These are phyloP conservation scores for Bremia lactucae DNA, from an alignment of 352 stramenopile genomes.

Conservation along the genomic window DNA sequence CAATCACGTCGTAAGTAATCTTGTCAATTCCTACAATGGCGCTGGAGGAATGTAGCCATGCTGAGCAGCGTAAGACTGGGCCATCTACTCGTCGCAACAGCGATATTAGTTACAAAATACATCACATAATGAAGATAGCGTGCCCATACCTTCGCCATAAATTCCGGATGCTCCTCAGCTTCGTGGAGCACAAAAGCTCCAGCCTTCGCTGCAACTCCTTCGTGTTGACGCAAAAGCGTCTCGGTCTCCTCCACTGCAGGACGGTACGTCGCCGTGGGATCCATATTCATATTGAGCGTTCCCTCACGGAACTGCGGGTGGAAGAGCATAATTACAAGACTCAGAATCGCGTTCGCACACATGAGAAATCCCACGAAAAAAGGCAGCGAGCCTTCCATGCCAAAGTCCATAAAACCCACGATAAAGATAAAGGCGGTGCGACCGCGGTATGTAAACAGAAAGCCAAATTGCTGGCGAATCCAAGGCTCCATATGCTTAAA, in stretches of 20 bases:
- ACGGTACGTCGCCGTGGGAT: constrained; percentile 64
- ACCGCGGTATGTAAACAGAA: constrained; percentile 82
- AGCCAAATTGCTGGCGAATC: constrained; percentile 80
- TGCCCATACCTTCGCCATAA: constrained; percentile 43
- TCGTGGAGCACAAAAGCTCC: constrained; percentile 57
- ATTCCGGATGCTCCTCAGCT: constrained; percentile 63
- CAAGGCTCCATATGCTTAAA: constrained; percentile 81
- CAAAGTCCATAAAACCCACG: constrained; percentile 84
- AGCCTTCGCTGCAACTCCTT: constrained; percentile 44
- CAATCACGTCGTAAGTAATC: not conserved
- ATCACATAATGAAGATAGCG: not conserved
- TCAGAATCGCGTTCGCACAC: constrained; percentile 66
- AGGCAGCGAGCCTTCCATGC: constrained; percentile 63
- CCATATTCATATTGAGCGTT: constrained; percentile 55
- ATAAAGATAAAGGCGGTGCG: constrained; percentile 79
- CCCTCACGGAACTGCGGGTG: constrained; percentile 81
- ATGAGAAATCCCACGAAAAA: constrained; percentile 69
- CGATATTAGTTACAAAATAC: not conserved
- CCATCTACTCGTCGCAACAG: constrained; percentile 20
- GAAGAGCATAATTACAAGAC: constrained; percentile 70
- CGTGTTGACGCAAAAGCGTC: constrained; percentile 49
- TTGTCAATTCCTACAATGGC: constrained; percentile 11
- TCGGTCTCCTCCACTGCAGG: constrained; percentile 53
- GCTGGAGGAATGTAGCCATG: constrained; percentile 37
- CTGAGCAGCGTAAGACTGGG: constrained; percentile 32